These are phyloP conservation scores for Tuber aestivum DNA, from an alignment of 495 filamentous ascomycete genomes.

Conservation along the genomic window DNA sequence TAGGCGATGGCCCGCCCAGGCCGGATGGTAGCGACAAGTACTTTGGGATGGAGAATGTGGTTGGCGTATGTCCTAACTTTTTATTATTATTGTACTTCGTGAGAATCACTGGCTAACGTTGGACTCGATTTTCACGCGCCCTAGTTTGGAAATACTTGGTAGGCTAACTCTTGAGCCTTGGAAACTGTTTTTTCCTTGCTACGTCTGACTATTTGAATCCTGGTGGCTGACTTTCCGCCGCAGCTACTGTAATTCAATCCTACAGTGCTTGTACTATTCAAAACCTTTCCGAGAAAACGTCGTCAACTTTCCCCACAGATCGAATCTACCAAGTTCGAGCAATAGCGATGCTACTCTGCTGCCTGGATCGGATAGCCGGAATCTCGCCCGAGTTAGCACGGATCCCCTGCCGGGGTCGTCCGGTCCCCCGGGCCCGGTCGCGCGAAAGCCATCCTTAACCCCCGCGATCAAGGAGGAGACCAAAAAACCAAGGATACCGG, in stretches of 20 bases:
- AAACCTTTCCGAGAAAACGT: conserved; percentile 92
- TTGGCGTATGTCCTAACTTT: conserved; percentile 29
- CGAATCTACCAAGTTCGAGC: conserved; percentile 45
- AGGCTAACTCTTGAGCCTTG: conserved; percentile 40
- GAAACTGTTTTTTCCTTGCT: conserved; percentile 12
- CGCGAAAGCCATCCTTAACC: conserved; percentile 45
- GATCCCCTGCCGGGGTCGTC: conserved; percentile 48
- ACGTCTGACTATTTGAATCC: conserved; percentile 16
- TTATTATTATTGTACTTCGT: conserved; percentile 12
- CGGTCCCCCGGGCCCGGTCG: conserved; percentile 43
- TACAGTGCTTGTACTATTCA: conserved; percentile 95
- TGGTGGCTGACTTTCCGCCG: conserved; percentile 16
- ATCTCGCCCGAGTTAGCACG: conserved; percentile 48
- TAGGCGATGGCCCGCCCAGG: conserved; percentile 38
- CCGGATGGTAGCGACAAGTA: conserved; percentile 93
- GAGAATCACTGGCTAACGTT: conserved; percentile 27
- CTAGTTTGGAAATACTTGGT: conserved; percentile 98
- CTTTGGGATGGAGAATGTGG: conserved; percentile 96
- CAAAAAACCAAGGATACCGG: conserved; percentile 30
- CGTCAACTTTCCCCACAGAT: conserved; percentile 74
- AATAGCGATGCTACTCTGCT: conserved; percentile 50
- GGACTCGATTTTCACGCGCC: conserved; percentile 13
- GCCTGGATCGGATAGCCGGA: conserved; percentile 36
- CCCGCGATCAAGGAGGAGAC: conserved; percentile 33
- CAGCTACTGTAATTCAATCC: conserved; percentile 95